These are phyloP conservation scores for Phaseolus lunatus DNA, from an alignment of 306 rosid genomes.

Conservation along the genomic window DNA sequence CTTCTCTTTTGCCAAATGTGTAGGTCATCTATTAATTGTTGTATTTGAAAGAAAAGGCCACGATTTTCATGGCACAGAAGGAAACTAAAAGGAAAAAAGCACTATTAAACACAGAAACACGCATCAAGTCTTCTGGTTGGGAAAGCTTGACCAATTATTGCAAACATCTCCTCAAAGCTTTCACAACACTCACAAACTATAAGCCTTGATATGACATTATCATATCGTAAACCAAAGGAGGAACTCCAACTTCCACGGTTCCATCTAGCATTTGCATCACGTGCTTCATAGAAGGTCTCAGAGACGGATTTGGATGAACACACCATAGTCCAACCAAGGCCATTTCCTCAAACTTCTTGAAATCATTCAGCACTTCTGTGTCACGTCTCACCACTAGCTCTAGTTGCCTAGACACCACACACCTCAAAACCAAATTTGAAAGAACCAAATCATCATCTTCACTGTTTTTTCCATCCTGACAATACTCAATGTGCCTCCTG, in stretches of 20 bases:
- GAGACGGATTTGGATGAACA: constrained; percentile 43
- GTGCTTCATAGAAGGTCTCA: constrained; percentile 54
- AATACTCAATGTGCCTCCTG: constrained; percentile 37
- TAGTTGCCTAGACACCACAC: constrained; percentile 33
- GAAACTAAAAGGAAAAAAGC: not conserved
- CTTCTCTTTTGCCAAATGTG: not conserved
- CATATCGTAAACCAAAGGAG: constrained; percentile 48
- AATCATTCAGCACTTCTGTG: constrained; percentile 45
- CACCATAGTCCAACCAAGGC: constrained; percentile 54
- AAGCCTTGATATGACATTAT: constrained; percentile 10
- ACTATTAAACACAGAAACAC: not conserved
- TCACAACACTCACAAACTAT: constrained; percentile 27
- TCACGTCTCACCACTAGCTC: constrained; percentile 43
- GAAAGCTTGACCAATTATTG: constrained; percentile 1
- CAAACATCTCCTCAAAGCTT: not conserved
- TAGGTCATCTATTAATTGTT: not conserved
- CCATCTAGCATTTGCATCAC: constrained; percentile 55
- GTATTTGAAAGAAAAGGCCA: constrained; percentile 3
- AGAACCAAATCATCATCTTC: constrained; percentile 42
- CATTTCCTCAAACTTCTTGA: constrained; percentile 53
- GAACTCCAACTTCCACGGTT: constrained; percentile 46
- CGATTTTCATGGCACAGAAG: no score
- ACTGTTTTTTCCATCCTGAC: constrained; percentile 33
- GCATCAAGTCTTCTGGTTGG: constrained; percentile 6
- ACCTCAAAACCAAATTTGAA: constrained; percentile 42